Evolutionary conservation across 371 early-diverging fungal genomes (phyloP).

Genomic region (Sporodiniella umbellata): DNA sequence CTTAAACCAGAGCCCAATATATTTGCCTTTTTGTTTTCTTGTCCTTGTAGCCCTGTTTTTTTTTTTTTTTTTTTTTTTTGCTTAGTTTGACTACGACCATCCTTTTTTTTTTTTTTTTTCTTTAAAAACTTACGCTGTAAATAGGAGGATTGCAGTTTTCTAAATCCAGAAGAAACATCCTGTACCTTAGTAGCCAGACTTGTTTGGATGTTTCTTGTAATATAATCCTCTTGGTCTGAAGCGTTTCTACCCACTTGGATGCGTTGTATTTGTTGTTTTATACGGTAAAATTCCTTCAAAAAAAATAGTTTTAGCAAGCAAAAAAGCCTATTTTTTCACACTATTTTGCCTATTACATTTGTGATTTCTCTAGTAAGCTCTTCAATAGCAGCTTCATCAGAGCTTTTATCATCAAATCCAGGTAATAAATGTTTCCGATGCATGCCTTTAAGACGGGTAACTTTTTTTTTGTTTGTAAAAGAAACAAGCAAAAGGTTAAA

Average conservation of each 20-base stretch:
- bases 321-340: too few species aligned
- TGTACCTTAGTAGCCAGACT: conserved; percentile 89
- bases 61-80: not conserved
- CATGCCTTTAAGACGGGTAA: conserved; percentile 77
- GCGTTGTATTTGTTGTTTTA: conserved; percentile 77
- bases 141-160: conserved; percentile 85
- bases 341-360: too few species aligned
- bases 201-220: conserved; percentile 86
- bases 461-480: conserved; percentile 30
- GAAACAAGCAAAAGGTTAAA: not conserved
- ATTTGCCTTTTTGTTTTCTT: conserved; percentile 44
- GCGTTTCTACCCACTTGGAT: conserved; percentile 55
- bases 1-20: conserved; percentile 39
- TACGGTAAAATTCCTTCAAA: conserved; percentile 81
- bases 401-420: conserved; percentile 88
- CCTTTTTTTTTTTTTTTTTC: too few species aligned
- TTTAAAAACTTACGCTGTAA: conserved; percentile 66
- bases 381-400: conserved; percentile 85
- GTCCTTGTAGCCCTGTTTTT: conserved; percentile 37
- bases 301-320: too few species aligned
- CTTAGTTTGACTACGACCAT: too few species aligned
- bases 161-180: conserved; percentile 75
- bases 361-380: conserved; percentile 80
- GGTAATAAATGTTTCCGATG: conserved; percentile 91
- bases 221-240: conserved; percentile 60